Evolutionary conservation across 2,329 filamentous ascomycete genomes (phyloP).

Genomic region (Botrytis pseudocinerea): DNA sequence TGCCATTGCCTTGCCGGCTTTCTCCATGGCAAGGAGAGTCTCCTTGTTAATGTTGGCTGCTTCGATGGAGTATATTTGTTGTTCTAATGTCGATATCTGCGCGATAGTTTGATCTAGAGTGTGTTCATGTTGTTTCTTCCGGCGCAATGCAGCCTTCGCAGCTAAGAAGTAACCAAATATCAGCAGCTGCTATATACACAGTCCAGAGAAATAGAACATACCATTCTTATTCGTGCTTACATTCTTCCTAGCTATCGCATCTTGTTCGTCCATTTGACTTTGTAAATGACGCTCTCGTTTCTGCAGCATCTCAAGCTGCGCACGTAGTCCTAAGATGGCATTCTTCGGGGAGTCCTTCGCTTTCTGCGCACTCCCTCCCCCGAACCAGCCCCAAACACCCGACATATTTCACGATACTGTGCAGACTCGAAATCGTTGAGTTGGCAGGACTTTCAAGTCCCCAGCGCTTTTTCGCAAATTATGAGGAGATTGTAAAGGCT

Average conservation of each 20-base stretch:
- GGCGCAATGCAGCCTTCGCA: constrained; percentile 83
- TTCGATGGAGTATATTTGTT: constrained; percentile 95
- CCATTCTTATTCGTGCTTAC: constrained; percentile 87
- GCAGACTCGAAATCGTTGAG: constrained; percentile 24
- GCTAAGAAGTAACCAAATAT: constrained; percentile 52
- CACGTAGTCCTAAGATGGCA: constrained; percentile 83
- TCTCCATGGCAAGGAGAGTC: constrained; percentile 91
- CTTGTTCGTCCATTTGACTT: constrained; percentile 90
- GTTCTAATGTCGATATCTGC: constrained; percentile 89
- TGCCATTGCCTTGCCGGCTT: constrained; percentile 87
- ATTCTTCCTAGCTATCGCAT: constrained; percentile 83
- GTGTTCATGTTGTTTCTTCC: constrained; percentile 93
- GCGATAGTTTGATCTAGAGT: constrained; percentile 86
- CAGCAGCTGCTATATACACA: constrained; percentile 6
- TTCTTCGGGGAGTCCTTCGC: constrained; percentile 95
- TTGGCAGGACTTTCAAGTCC: constrained; percentile 21
- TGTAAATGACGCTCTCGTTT: constrained; percentile 92
- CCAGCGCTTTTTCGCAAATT: constrained; percentile 10
- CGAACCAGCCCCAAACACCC: constrained; percentile 86
- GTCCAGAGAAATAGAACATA: constrained; percentile 48
- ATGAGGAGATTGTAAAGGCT: neutral
- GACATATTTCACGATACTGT: constrained; percentile 51
- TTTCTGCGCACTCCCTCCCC: constrained; percentile 77
- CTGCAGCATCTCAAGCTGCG: constrained; percentile 95
- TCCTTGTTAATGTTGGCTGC: constrained; percentile 98